These are phyloP conservation scores for Dactylellina drechsleri DNA, from an alignment of 2,329 filamentous ascomycete species.

Conservation along the genomic window DNA sequence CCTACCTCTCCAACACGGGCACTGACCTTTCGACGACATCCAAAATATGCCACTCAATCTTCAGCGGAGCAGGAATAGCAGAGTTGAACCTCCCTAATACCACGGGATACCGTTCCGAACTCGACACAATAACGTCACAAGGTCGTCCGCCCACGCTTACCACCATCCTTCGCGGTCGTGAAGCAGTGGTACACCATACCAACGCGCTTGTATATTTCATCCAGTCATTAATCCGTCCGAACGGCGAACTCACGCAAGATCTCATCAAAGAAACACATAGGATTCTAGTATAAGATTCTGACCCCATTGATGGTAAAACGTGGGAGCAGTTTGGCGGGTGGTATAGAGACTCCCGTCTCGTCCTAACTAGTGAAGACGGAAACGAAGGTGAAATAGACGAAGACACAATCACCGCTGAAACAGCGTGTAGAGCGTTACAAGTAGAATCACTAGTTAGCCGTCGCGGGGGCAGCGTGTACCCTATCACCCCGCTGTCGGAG, in stretches of 20 bases:
- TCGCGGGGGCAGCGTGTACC: conserved; percentile 4
- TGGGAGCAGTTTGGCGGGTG: conserved; percentile 38
- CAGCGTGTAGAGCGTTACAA: neutral
- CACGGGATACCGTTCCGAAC: conserved; percentile 19
- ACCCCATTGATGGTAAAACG: conserved; percentile 23
- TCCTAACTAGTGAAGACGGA: neutral
- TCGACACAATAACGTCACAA: conserved; percentile 11
- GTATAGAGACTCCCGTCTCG: conserved; percentile 40
- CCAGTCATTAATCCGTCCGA: conserved; percentile 5
- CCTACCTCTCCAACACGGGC: conserved; percentile 22
- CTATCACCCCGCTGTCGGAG: conserved; percentile 5
- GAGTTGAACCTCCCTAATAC: conserved; percentile 45
- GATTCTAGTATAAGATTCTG: conserved; percentile 29
- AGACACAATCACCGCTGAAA: conserved; percentile 1
- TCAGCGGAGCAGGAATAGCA: conserved; percentile 19
- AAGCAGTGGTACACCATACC: conserved; percentile 11
- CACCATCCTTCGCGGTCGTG: conserved; percentile 19
- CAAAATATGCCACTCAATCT: conserved; percentile 30
- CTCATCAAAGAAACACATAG: conserved; percentile 40
- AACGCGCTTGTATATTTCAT: conserved; percentile 32
- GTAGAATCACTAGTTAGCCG: neutral
- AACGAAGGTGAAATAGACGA: neutral
- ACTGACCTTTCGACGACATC: conserved; percentile 28
- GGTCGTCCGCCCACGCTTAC: conserved; percentile 4
- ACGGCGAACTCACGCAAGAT: conserved; percentile 34